Evolutionary conservation across 306 rosid genomes (phyloP).

Genomic region (Medicago arabica): DNA sequence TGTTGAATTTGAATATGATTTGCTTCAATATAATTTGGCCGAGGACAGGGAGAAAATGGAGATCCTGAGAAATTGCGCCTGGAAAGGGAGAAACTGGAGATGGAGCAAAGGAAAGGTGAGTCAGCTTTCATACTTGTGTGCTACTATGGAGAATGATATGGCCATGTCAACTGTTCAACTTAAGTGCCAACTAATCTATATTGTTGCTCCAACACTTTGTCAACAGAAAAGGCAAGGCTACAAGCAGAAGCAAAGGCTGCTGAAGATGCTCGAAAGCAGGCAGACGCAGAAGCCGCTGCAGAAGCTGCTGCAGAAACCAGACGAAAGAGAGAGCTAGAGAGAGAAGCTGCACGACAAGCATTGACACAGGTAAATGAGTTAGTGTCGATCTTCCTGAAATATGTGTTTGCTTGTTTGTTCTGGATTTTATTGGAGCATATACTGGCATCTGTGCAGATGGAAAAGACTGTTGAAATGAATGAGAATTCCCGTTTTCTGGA

Average conservation of each 20-base stretch:
- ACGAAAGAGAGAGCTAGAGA: constrained; percentile 79
- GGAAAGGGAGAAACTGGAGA: constrained; percentile 77
- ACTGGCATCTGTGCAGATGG: constrained; percentile 63
- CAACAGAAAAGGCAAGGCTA: constrained; percentile 77
- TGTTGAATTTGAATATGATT: constrained; percentile 36
- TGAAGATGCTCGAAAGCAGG: constrained; percentile 72
- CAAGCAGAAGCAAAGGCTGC: constrained; percentile 94
- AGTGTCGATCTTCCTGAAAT: constrained; percentile 21
- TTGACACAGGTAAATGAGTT: constrained; percentile 66
- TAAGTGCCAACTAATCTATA: constrained; percentile 14
- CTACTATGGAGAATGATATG: constrained; percentile 18
- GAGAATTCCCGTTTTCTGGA: constrained; percentile 77
- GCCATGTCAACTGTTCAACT: constrained; percentile 18
- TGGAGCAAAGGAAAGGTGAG: constrained; percentile 70
- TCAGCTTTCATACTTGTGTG: constrained; percentile 1
- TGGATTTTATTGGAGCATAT: constrained; percentile 44
- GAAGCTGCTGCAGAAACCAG: constrained; percentile 86
- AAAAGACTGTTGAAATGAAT: constrained; percentile 83
- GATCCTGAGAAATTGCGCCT: constrained; percentile 81
- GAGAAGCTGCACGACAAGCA: constrained; percentile 91
- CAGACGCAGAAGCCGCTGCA: constrained; percentile 80
- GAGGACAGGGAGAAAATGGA: constrained; percentile 72
- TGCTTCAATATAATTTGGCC: constrained; percentile 39
- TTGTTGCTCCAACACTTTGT: constrained; percentile 27
- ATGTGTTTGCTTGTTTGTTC: constrained; percentile 8